phyloP scores from a whole-genome alignment of 2,329 filamentous ascomycete species.

The Colletotrichum tropicicola region DNA sequence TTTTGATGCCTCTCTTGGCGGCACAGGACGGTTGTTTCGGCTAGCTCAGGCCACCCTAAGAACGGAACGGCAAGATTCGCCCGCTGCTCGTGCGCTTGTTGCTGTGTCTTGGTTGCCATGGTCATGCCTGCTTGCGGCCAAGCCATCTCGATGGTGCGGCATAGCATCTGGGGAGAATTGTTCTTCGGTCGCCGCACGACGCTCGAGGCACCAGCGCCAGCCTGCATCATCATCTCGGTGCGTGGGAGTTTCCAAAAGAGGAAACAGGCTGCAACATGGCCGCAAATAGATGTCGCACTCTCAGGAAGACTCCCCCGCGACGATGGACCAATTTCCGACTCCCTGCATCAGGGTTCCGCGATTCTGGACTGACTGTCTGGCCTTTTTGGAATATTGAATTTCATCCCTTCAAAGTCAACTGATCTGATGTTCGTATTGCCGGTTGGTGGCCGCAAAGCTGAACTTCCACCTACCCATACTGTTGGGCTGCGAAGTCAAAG shows the following conservation, averaged over 20 bases:
- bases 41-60: neutral
- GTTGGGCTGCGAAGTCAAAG: neutral
- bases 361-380: neutral
- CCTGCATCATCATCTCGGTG: constrained; percentile 9
- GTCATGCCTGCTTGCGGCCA: neutral
- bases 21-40: neutral
- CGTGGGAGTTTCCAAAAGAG: neutral
- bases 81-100: neutral
- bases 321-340: neutral
- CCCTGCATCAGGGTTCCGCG: neutral
- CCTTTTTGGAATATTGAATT: neutral
- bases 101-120: neutral
- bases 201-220: constrained; percentile 1
- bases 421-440: neutral
- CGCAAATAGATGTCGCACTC: neutral
- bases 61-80: neutral
- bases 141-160: constrained; percentile 24
- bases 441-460: neutral
- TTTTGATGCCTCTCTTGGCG: neutral
- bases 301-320: neutral
- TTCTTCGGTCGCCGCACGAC: constrained; percentile 18
- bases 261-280: neutral
- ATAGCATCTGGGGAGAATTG: neutral
- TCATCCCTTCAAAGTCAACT: constrained; percentile 1
- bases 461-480: neutral